phyloP scores from a whole-genome alignment of 305 asterid genomes.

The Fraxinus angustifolia region DNA sequence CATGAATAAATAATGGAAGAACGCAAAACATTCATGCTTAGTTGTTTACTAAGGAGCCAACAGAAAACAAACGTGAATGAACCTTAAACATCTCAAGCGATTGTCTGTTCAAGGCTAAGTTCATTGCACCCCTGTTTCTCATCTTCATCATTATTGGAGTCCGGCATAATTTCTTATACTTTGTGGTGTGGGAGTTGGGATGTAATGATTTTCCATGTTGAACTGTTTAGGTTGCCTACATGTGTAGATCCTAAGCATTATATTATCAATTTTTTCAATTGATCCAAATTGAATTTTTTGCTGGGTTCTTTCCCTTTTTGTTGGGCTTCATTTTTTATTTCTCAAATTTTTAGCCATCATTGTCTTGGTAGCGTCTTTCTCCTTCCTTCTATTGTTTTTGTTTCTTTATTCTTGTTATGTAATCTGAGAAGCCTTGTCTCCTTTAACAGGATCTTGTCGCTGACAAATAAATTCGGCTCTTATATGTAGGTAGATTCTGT shows the following conservation, averaged over 20 bases:
- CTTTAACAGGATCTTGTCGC: conserved; percentile 11
- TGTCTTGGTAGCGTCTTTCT: not conserved
- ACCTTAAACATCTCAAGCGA: not conserved
- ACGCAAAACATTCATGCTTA: not conserved
- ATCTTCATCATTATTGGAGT: not conserved
- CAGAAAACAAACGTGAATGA: not conserved
- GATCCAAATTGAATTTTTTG: not conserved
- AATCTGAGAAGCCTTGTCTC: not conserved
- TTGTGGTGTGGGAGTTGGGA: not conserved
- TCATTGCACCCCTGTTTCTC: not conserved
- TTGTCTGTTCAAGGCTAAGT: not conserved
- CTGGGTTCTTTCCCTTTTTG: not conserved
- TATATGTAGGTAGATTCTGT: conserved; percentile 90
- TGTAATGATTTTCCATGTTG: not conserved
- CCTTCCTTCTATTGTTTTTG: not conserved
- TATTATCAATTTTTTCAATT: not conserved
- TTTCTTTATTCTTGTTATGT: conserved; percentile 6
- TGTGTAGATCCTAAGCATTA: not conserved
- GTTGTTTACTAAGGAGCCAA: not conserved
- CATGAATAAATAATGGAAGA: not conserved
- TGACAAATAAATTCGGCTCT: conserved; percentile 25
- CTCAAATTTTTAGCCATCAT: not conserved
- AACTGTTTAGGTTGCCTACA: not conserved
- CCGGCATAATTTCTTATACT: not conserved
- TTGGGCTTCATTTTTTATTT: not conserved